A percentile compares a stretch with the other conserved stretches of the same genome.
Evolutionary conservation across 2,329 filamentous ascomycete species (phyloP).

Genomic region (Penicillium brasilianum): DNA sequence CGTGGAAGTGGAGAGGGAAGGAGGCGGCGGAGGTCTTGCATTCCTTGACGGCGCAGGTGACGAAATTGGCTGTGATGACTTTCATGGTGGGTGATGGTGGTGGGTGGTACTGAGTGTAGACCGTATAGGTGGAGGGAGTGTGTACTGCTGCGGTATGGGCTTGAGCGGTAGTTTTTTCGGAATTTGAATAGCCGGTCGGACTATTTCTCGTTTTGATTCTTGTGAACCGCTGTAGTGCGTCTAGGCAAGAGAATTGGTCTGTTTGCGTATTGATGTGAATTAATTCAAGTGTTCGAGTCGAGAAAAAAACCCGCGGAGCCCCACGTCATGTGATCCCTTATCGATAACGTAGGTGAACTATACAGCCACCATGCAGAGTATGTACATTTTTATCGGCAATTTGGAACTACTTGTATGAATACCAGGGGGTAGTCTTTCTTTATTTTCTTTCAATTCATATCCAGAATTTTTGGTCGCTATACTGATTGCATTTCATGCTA

Average conservation of each 20-base stretch:
- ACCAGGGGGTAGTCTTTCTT: neutral
- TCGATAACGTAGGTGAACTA: constrained; percentile 2
- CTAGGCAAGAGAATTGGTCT: neutral
- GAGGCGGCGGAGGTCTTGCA: constrained; percentile 82
- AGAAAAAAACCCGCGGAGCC: constrained; percentile 9
- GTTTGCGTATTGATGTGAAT: neutral
- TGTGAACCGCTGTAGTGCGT: neutral
- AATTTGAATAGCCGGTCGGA: neutral
- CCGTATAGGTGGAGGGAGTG: neutral
- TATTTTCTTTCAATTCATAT: neutral
- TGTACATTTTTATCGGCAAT: too few species aligned
- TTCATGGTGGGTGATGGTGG: constrained; percentile 68
- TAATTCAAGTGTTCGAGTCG: neutral
- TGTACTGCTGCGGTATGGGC: neutral
- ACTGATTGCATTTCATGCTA: neutral
- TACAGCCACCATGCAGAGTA: neutral
- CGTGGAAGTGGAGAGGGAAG: constrained; percentile 89
- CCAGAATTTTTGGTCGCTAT: neutral
- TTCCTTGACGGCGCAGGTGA: constrained; percentile 92
- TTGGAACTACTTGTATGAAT: too few species aligned
- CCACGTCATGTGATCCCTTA: constrained; percentile 20
- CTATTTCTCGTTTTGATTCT: neutral
- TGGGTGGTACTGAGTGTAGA: neutral
- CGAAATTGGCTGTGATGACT: constrained; percentile 91
- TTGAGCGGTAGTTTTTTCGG: neutral